These are phyloP conservation scores for Magnaporthiopsis rhizophila DNA, from an alignment of 2,329 filamentous ascomycete species.

Conservation along the genomic window DNA sequence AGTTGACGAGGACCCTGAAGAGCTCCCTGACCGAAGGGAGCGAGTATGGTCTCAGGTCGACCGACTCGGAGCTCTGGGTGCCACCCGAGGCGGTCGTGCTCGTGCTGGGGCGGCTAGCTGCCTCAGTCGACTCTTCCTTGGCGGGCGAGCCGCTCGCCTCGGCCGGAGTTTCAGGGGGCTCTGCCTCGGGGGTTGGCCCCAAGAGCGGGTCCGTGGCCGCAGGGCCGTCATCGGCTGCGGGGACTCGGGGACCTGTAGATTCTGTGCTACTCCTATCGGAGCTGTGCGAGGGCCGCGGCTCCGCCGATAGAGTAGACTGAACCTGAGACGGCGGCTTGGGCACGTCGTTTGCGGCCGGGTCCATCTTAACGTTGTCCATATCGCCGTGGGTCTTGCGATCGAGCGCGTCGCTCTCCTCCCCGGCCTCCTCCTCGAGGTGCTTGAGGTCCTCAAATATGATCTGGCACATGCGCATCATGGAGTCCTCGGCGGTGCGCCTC, in stretches of 20 bases:
- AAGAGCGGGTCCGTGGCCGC: background rate
- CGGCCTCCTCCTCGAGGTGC: slow-evolving; percentile 70
- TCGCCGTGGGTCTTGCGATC: slow-evolving; percentile 61
- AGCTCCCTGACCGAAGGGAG: slow-evolving; percentile 90
- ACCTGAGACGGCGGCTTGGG: slow-evolving; percentile 11
- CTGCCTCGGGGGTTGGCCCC: background rate
- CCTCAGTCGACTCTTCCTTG: slow-evolving; percentile 10
- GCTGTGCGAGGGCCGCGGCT: slow-evolving; percentile 30
- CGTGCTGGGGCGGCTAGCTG: slow-evolving; percentile 10
- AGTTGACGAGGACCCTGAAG: slow-evolving; percentile 86
- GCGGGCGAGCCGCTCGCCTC: background rate
- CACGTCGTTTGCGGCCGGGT: slow-evolving; percentile 55
- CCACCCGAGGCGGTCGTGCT: slow-evolving; percentile 15
- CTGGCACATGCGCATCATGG: slow-evolving; percentile 98
- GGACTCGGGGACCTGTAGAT: slow-evolving; percentile 7
- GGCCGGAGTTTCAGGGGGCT: slow-evolving; percentile 5
- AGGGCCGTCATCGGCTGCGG: background rate
- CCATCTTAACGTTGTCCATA: slow-evolving; percentile 75
- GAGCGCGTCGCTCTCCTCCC: slow-evolving; percentile 55
- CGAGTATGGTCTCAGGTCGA: slow-evolving; percentile 78
- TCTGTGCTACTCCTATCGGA: slow-evolving; percentile 27
- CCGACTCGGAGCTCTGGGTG: slow-evolving; percentile 29
- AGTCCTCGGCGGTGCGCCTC: slow-evolving; percentile 84
- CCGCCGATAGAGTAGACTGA: slow-evolving; percentile 10
- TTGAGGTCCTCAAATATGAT: slow-evolving; percentile 94